A percentile compares a stretch with the other conserved stretches of the same genome.
Evolutionary conservation across 805 yeast species (phyloP).

Genomic region (Peterozyma xylosa): DNA sequence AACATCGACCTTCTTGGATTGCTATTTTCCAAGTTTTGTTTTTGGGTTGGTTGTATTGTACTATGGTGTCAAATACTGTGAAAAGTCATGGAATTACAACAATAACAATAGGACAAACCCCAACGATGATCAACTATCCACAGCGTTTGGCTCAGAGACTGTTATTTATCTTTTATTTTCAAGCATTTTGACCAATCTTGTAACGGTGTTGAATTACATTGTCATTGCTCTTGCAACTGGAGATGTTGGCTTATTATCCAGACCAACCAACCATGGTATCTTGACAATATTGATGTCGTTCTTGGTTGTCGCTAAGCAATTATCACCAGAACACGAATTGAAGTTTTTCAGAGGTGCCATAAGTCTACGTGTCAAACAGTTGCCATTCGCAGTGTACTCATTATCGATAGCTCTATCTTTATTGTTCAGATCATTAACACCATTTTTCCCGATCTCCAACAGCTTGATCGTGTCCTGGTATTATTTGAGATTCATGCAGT

Average conservation of each 20-base stretch:
- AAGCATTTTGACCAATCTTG: slow-evolving; percentile 48
- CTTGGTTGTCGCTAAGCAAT: slow-evolving; percentile 48
- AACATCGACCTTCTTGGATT: slow-evolving; percentile 60
- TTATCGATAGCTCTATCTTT: slow-evolving; percentile 21
- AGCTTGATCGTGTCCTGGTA: slow-evolving; percentile 67
- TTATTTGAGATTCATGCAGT: slow-evolving; percentile 73
- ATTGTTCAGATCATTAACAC: slow-evolving; percentile 29
- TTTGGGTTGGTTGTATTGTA: slow-evolving; percentile 29
- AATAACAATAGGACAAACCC: slow-evolving; percentile 6
- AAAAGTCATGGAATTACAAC: slow-evolving; percentile 40
- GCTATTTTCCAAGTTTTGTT: slow-evolving; percentile 35
- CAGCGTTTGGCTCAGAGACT: slow-evolving; percentile 26
- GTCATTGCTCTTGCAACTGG: slow-evolving; percentile 26
- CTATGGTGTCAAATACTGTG: slow-evolving; percentile 37
- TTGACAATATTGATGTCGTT: slow-evolving; percentile 43
- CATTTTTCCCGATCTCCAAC: slow-evolving; percentile 45
- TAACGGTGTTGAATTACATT: slow-evolving; percentile 36
- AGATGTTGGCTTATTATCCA: slow-evolving; percentile 28
- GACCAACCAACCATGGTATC: slow-evolving; percentile 46
- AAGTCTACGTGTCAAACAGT: slow-evolving; percentile 49
- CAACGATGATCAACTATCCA: slow-evolving; percentile 5
- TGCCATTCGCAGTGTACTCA: slow-evolving; percentile 42
- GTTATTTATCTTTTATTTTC: slow-evolving; percentile 42
- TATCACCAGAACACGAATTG: slow-evolving; percentile 50
- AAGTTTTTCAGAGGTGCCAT: slow-evolving; percentile 23